These are phyloP conservation scores for Cladosporium velox DNA, from an alignment of 2,329 filamentous ascomycete genomes.

Conservation along the genomic window DNA sequence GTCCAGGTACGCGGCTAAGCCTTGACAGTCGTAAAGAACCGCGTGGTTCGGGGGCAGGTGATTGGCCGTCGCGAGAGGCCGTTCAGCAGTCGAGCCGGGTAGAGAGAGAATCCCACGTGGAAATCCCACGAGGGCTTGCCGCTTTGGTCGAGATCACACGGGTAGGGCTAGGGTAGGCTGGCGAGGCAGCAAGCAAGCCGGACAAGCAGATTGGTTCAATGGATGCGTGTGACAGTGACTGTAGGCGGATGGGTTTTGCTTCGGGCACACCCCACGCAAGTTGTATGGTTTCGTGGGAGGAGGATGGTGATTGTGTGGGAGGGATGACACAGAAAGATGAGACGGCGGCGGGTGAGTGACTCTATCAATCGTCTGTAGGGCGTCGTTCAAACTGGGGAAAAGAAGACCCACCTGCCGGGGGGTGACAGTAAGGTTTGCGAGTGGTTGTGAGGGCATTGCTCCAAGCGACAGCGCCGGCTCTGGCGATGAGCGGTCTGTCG, in stretches of 20 bases:
- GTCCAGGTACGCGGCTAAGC: neutral
- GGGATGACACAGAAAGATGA: conserved; percentile 16
- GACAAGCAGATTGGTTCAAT: conserved; percentile 10
- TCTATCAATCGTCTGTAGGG: conserved; percentile 19
- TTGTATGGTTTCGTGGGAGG: neutral
- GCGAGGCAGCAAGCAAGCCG: neutral
- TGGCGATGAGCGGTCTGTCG: conserved; percentile 14
- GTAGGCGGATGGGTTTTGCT: neutral
- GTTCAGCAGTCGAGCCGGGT: conserved; percentile 1
- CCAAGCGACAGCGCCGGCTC: neutral
- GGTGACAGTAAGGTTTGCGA: conserved; percentile 1
- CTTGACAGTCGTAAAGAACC: neutral
- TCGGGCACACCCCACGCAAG: conserved; percentile 14
- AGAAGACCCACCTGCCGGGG: conserved; percentile 11
- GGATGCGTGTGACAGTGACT: neutral
- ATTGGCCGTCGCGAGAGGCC: neutral
- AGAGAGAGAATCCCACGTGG: conserved; percentile 16
- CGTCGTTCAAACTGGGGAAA: conserved; percentile 7
- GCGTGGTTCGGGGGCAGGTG: neutral
- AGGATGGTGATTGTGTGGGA: conserved; percentile 7
- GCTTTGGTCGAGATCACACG: conserved; percentile 7
- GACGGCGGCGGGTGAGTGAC: conserved; percentile 9
- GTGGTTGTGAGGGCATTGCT: neutral
- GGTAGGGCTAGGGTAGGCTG: conserved; percentile 7
- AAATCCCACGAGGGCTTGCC: conserved; percentile 18